A percentile compares a stretch with the other conserved stretches of the same genome.
Evolutionary conservation across 805 yeast genomes (phyloP).

Genomic region (Candida boleticola): DNA sequence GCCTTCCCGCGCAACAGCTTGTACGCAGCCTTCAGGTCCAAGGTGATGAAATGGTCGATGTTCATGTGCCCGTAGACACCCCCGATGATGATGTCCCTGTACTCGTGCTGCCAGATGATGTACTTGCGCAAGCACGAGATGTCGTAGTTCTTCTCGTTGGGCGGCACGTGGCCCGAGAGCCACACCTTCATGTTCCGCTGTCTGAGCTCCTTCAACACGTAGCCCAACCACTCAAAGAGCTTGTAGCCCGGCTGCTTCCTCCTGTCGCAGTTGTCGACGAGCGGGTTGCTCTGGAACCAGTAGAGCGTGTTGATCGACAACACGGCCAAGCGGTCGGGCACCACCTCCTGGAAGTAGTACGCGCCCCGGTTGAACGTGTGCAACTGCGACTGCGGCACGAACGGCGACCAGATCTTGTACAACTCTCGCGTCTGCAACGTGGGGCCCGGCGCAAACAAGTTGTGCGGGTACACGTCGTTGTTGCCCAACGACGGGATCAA

Average conservation of each 20-base stretch:
- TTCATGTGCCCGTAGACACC: constrained; percentile 90
- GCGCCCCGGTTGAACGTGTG: constrained; percentile 75
- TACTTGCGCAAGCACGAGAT: constrained; percentile 70
- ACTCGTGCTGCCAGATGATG: constrained; percentile 79
- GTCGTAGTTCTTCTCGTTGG: constrained; percentile 75
- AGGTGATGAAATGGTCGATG: constrained; percentile 78
- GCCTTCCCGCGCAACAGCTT: constrained; percentile 36
- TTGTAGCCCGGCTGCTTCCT: constrained; percentile 79
- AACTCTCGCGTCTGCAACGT: constrained; percentile 82
- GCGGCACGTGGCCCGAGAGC: constrained; percentile 89
- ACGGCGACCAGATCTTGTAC: constrained; percentile 68
- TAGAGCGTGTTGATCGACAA: constrained; percentile 77
- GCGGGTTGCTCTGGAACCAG: constrained; percentile 71
- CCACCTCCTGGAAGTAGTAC: constrained; percentile 71
- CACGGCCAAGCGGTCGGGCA: constrained; percentile 76
- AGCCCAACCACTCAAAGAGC: constrained; percentile 74
- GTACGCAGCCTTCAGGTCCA: constrained; percentile 70
- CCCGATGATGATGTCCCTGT: constrained; percentile 79
- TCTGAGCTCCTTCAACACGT: constrained; percentile 69
- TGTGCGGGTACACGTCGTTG: constrained; percentile 88
- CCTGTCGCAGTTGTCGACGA: constrained; percentile 75
- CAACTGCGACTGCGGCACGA: constrained; percentile 74
- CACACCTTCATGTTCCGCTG: constrained; percentile 77
- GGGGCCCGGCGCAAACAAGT: constrained; percentile 82
- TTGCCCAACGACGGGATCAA: constrained; percentile 78